These are phyloP conservation scores for Mortierella sp. DNA, from an alignment of 371 early-diverging fungal genomes.

Conservation along the genomic window DNA sequence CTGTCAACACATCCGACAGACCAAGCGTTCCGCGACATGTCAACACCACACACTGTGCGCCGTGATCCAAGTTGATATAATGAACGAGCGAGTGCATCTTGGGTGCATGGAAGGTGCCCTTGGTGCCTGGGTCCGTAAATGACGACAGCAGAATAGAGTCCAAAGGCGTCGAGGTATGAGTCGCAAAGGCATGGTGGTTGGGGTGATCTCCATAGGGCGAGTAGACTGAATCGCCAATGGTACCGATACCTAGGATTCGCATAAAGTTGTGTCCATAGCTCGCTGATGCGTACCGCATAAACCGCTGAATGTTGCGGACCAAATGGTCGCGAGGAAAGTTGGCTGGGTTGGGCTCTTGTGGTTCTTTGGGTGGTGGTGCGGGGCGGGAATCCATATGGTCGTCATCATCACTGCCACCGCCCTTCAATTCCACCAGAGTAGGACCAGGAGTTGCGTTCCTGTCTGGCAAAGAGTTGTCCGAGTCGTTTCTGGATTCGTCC, in stretches of 20 bases:
- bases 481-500: constrained; percentile 44
- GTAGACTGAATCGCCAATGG: constrained; percentile 64
- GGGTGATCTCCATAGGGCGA: constrained; percentile 68
- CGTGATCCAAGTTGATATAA: constrained; percentile 88
- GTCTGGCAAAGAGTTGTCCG: constrained; percentile 37
- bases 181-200: constrained; percentile 81
- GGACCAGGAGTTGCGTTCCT: constrained; percentile 15
- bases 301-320: constrained; percentile 78
- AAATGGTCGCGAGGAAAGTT: constrained; percentile 78
- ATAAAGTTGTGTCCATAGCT: constrained; percentile 89
- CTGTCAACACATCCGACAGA: constrained; percentile 87
- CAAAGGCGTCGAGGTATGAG: constrained; percentile 75
- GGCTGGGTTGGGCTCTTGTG: constrained; percentile 53
- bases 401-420: constrained; percentile 9
- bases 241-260: constrained; percentile 84
- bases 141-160: constrained; percentile 77
- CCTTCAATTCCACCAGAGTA: constrained; percentile 18
- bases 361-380: constrained; percentile 46
- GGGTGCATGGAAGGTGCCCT: constrained; percentile 59
- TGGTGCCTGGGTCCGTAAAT: constrained; percentile 64
- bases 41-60: constrained; percentile 79
- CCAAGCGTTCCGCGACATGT: constrained; percentile 94
- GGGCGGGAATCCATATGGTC: constrained; percentile 30
- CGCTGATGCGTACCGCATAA: constrained; percentile 83
- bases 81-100: constrained; percentile 84